These are phyloP conservation scores for Acacia crassicarpa DNA, from an alignment of 306 rosid species.

Conservation along the genomic window DNA sequence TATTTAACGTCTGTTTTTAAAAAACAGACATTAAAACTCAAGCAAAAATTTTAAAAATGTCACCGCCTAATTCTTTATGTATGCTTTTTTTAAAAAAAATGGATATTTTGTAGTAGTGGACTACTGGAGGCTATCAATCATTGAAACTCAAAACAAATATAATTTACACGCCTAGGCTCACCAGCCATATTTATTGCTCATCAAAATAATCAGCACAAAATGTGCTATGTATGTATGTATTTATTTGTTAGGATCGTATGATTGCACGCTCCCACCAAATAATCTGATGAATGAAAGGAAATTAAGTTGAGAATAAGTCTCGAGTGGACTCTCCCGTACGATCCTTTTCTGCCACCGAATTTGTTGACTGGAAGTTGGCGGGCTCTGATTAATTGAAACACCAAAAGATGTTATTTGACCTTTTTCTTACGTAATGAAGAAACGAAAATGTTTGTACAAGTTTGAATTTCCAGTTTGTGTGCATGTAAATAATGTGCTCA, in stretches of 20 bases:
- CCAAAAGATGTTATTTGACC: not conserved
- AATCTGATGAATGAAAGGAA: not conserved
- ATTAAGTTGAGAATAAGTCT: not conserved
- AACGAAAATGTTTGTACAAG: too few relatives aligned
- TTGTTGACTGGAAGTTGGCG: not conserved
- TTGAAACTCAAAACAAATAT: too few relatives aligned
- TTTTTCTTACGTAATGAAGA: too few relatives aligned
- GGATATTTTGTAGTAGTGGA: too few relatives aligned
- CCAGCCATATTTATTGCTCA: not conserved
- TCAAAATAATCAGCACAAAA: too few relatives aligned
- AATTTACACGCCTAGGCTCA: not conserved
- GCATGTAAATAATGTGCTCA: not conserved
- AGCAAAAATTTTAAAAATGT: too few relatives aligned
- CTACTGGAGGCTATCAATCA: not conserved
- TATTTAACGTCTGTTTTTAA: too few relatives aligned
- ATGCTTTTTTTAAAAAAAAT: too few relatives aligned
- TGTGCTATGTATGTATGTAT: too few relatives aligned
- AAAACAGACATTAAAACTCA: too few relatives aligned
- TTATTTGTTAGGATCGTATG: not conserved
- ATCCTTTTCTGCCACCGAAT: not conserved
- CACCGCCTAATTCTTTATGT: too few relatives aligned
- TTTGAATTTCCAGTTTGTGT: not conserved
- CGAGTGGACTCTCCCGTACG: not conserved
- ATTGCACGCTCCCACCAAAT: not conserved
- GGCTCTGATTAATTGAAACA: not conserved